Evolutionary conservation across 2,329 filamentous ascomycete species (phyloP).

Genomic region (Beauveria australis): DNA sequence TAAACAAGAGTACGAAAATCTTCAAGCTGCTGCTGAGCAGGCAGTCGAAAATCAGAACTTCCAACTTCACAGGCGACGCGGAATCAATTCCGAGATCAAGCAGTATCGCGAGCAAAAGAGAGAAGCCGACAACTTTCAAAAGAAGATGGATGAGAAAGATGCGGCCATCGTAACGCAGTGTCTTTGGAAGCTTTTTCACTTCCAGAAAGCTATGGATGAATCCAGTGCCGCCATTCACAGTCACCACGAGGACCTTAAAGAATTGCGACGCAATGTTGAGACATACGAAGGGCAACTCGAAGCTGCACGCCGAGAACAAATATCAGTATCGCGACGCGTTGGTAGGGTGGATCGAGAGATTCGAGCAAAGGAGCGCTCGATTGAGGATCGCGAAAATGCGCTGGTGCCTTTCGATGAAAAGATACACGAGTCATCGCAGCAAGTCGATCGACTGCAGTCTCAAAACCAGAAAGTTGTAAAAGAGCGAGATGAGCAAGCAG

Average conservation of each 20-base stretch:
- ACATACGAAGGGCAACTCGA: constrained; percentile 75
- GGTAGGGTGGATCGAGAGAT: constrained; percentile 78
- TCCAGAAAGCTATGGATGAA: constrained; percentile 86
- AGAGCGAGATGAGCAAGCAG: constrained; percentile 65
- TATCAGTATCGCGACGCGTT: constrained; percentile 66
- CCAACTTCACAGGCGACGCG: constrained; percentile 79
- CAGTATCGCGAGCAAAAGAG: constrained; percentile 96
- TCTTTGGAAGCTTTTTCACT: constrained; percentile 93
- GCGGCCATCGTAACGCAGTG: constrained; percentile 88
- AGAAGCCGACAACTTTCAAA: constrained; percentile 88
- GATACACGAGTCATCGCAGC: constrained; percentile 66
- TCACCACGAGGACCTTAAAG: constrained; percentile 90
- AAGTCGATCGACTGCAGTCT: constrained; percentile 58
- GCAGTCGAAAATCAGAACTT: constrained; percentile 83
- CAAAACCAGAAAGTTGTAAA: constrained; percentile 64
- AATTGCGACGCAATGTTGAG: constrained; percentile 80
- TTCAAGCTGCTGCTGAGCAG: constrained; percentile 81
- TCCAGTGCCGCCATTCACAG: constrained; percentile 85
- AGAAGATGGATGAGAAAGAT: constrained; percentile 83
- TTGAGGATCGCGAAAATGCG: constrained; percentile 78
- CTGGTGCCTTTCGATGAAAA: constrained; percentile 90
- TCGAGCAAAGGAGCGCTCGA: constrained; percentile 74
- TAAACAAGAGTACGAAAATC: constrained; percentile 83
- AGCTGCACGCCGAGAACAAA: constrained; percentile 74
- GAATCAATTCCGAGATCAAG: constrained; percentile 96